Percentiles rank a stretch among this genome's conserved stretches.
Evolutionary conservation across 805 yeast genomes (phyloP).

Genomic region (Metschnikowia koreensis): DNA sequence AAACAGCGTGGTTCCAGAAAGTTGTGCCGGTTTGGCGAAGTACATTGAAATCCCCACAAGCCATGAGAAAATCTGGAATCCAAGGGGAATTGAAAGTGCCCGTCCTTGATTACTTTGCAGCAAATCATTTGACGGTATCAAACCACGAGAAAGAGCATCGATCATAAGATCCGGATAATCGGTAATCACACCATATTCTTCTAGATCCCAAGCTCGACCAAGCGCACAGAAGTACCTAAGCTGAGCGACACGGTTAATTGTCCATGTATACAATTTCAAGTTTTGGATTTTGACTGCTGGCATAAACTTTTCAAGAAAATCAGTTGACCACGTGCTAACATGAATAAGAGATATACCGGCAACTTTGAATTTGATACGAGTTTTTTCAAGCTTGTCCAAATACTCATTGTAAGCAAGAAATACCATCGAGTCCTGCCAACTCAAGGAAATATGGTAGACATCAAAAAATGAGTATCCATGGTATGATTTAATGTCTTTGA

Average conservation of each 20-base stretch:
- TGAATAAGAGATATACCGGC: slow-evolving; percentile 40
- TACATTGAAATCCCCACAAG: slow-evolving; percentile 4
- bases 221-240: slow-evolving; percentile 31
- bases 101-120: neutral
- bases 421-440: slow-evolving; percentile 33
- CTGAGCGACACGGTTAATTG: slow-evolving; percentile 37
- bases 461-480: slow-evolving; percentile 30
- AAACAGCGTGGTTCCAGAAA: slow-evolving; percentile 5
- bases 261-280: slow-evolving; percentile 39
- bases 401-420: slow-evolving; percentile 37
- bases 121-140: neutral
- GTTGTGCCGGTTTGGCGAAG: slow-evolving; percentile 1
- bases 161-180: slow-evolving; percentile 38
- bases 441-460: slow-evolving; percentile 34
- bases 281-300: slow-evolving; percentile 34
- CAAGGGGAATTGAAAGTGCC: neutral
- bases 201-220: slow-evolving; percentile 23
- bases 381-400: slow-evolving; percentile 22
- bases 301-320: slow-evolving; percentile 34
- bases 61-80: slow-evolving; percentile 5
- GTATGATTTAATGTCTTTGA: slow-evolving; percentile 4
- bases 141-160: slow-evolving; percentile 4
- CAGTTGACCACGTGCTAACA: slow-evolving; percentile 37
- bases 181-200: slow-evolving; percentile 36
- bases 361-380: slow-evolving; percentile 22